phyloP scores from a whole-genome alignment of 2,329 filamentous ascomycete genomes.

The Trichoderma aggressivum region DNA sequence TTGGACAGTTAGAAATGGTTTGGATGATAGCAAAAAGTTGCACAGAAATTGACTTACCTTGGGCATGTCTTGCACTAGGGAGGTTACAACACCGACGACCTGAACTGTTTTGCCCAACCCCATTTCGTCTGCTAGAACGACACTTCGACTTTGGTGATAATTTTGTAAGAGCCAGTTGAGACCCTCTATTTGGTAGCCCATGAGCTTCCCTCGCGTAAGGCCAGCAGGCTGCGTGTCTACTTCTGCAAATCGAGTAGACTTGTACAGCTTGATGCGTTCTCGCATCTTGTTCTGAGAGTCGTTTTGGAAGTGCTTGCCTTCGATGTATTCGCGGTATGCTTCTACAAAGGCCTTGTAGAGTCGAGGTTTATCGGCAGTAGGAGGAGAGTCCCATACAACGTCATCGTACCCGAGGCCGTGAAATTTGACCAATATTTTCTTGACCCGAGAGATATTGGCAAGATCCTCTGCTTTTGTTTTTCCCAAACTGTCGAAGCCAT shows the following conservation, averaged over 20 bases:
- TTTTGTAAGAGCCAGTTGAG: constrained; percentile 94
- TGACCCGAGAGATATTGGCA: constrained; percentile 67
- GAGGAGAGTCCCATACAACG: constrained; percentile 83
- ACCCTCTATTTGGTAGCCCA: constrained; percentile 91
- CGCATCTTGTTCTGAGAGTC: constrained; percentile 56
- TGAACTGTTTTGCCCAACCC: constrained; percentile 97
- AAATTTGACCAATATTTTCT: constrained; percentile 80
- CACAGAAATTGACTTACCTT: constrained; percentile 33
- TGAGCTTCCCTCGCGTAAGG: constrained; percentile 75
- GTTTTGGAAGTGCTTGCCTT: constrained; percentile 65
- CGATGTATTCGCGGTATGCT: constrained; percentile 84
- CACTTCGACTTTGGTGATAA: constrained; percentile 77
- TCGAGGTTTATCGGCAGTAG: constrained; percentile 58
- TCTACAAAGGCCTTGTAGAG: constrained; percentile 75
- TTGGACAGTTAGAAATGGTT: constrained; percentile 18
- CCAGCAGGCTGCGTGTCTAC: constrained; percentile 69
- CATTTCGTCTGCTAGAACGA: constrained; percentile 96
- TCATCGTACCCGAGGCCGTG: constrained; percentile 90
- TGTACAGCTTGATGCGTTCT: constrained; percentile 65
- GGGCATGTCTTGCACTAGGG: constrained; percentile 63
- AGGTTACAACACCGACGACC: constrained; percentile 76
- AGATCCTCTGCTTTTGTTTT: constrained; percentile 67
- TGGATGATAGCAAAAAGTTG: not conserved
- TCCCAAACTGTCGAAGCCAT: constrained; percentile 42
- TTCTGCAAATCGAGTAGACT: constrained; percentile 64